Evolutionary conservation across 768 basidiomycete species (phyloP), one percentile per base, ranked within the genome.

Genomic region (Phylloporus sp.): DNA sequence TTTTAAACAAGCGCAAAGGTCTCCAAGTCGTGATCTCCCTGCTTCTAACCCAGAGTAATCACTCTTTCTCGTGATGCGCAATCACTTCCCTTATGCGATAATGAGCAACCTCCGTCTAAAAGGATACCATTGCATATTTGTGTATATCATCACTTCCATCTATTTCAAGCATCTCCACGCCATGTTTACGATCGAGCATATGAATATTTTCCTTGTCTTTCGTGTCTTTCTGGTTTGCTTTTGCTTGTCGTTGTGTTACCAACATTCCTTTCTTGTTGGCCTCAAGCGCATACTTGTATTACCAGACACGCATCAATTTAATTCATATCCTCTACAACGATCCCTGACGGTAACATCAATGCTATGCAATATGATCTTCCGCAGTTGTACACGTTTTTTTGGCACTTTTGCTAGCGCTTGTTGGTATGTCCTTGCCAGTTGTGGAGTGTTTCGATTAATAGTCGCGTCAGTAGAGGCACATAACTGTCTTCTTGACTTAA

Each of bases 1-100:
- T 49, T 78, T 77, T 69, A 76, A 69, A 60, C 72, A 76, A 63
- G 66, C 69, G 20, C 72, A 67, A 29, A 69, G 71, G 34, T 70
- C 54, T 51, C 65, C 60, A 50, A 52, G 41, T 58, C 65, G 55
- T 60, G 68, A 57, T 47, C 54, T 43, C 34, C 42, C 41, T 4
- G 49, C 50, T 50, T 55, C 61, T 29, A 53, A 49, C 52, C 61
- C 53, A 48, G 65, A 60, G 53, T 63, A 40, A 65, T 45, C 45
- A 34, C 13, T 39, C 39, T 7, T 42, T 11, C 6, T n/a, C 35
- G 23, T 22, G 27, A 60, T 43, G 39, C 27, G 12, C 29, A 38
- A 39, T 24, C 23, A 47, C 34, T 36, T 20, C 28, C 23, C 27
- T 40, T 46, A 31, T 53, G 50, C 53, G 38, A 46, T 44, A 18